These are phyloP conservation scores for Friedmanniomyces simplex DNA, from an alignment of 495 filamentous ascomycete species.

Conservation along the genomic window DNA sequence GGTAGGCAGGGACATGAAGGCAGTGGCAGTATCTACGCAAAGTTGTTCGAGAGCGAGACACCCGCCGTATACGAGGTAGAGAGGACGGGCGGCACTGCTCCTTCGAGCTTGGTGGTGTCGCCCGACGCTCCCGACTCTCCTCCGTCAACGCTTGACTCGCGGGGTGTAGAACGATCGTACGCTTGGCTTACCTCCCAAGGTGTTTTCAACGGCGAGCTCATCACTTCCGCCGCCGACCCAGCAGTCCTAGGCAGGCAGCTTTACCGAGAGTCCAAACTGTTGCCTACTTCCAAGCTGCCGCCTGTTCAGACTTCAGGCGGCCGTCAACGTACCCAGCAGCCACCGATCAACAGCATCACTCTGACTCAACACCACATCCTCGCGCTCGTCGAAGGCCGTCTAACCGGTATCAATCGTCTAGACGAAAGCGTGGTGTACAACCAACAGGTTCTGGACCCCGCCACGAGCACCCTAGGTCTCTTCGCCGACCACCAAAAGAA, in stretches of 20 bases:
- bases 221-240: constrained; percentile 36
- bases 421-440: constrained; percentile 77
- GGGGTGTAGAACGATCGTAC: constrained; percentile 57
- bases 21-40: constrained; percentile 68
- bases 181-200: constrained; percentile 86
- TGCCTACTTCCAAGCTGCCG: constrained; percentile 61
- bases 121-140: constrained; percentile 52
- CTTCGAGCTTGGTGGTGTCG: constrained; percentile 60
- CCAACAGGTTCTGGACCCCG: constrained; percentile 71
- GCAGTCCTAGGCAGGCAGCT: constrained; percentile 54
- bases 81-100: constrained; percentile 32
- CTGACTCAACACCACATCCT: constrained; percentile 90
- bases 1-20: constrained; percentile 68
- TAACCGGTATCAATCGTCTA: constrained; percentile 76
- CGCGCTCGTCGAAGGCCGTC: constrained; percentile 66
- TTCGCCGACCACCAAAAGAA: constrained; percentile 83
- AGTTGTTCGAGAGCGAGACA: constrained; percentile 77
- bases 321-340: constrained; percentile 52
- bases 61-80: constrained; percentile 56
- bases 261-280: constrained; percentile 60
- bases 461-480: constrained; percentile 67
- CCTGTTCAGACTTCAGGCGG: constrained; percentile 52
- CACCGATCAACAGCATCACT: constrained; percentile 67
- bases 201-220: constrained; percentile 73
- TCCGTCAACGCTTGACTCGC: constrained; percentile 29